Evolutionary conservation across 192 early-diverging fungal species (phyloP), one percentile per base, ranked within the genome.

Genomic region (Rhizoclosmatium globosum): DNA sequence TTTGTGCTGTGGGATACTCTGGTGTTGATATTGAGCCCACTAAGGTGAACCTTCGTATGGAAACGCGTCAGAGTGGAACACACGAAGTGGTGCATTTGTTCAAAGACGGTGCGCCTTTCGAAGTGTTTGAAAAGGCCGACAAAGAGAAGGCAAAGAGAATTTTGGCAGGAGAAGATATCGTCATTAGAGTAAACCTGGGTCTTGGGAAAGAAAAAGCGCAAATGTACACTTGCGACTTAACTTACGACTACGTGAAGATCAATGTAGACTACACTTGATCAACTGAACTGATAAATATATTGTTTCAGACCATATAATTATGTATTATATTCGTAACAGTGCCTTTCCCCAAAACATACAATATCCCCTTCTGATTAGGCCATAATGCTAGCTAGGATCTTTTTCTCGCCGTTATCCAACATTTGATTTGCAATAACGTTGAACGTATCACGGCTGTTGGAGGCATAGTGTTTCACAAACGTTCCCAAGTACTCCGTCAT

Each of bases 181-280:
- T 90, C 39, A 89, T 99, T 47, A 85, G 85, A 23, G 93, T 99
- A 2, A 91, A 94, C 42, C 76, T 99, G 74, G 93, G 92, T 1
- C 44, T 93, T 66, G 96, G 96, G 11, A 68, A 79, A 3, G 93
- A 92, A 73, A 86, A 87, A 60, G 94, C 94, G 3, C 88, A 88
- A 9, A 94, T 97, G 89, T 99, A 94, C 90, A 99, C 97, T 2
- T 97, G 96, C 76, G 97, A 99, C 86, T 87, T 98, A 42, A 95
- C 92, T 66, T 93, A 96, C 77, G 96, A 95, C 71, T 99, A 99
- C 81, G 89, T 99, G 44, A 92, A 88, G 23, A 99, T 98, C 79
- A 98, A 98, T 81, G 94, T 93, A 19, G 94, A 97, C 73, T 98
- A 96, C 64, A 79, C 69, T 70, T 79, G 31, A 44, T 15, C 57